Base-by-base conservation (phyloP, 2,329 filamentous ascomycete genomes). In the Aureobasidium subglaciale region DNA sequence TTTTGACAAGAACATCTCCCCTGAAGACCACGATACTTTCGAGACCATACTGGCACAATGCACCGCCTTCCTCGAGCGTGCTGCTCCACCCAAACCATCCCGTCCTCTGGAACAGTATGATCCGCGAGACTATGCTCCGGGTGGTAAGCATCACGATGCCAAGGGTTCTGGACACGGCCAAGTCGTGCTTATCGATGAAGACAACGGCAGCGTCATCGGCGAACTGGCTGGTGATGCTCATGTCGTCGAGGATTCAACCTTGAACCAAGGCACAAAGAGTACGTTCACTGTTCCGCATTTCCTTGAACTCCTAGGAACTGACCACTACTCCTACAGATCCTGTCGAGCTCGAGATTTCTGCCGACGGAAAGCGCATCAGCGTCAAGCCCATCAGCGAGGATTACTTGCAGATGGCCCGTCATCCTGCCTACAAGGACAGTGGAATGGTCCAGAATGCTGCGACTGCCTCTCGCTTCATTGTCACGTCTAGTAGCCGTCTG, bases 1-100 rank as follows among this genome's bases (percentile, higher is more conserved):
- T 68, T 97, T 99, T 63, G 91, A 91, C 0, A 69, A 78, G 2
- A 59, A 60, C 10, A 75, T 87, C 22, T 81, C 88, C 1, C 90
- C 96, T 70, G 91, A 97, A 68, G 92, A 96, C 69, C 79, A 95
- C 38, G 90, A 96, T 68, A 97, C 92, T 0, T 97, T 96, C 66
- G 92, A 97, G 76, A 96, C 92, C 3, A 97, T 97, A 61, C 79
- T 97, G 49, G 92, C 92, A n/a, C 90, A 97, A 73, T 97, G 92
- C 71, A 97, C 92, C 2, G 89, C 92, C 2, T 97, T 99, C 70
- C 81, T 96, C 4, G 92, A 97, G 71, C 84, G 90, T 41, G 86
- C 88, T 9, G 78, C 85, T 37, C 83, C 88, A 6, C 84, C 77
- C 24, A 63, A 70, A 24, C 68, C 69, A 18, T 59, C 56, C 15